phyloP scores from a whole-genome alignment of 768 basidiomycete genomes.

The Amanita phalloides region DNA sequence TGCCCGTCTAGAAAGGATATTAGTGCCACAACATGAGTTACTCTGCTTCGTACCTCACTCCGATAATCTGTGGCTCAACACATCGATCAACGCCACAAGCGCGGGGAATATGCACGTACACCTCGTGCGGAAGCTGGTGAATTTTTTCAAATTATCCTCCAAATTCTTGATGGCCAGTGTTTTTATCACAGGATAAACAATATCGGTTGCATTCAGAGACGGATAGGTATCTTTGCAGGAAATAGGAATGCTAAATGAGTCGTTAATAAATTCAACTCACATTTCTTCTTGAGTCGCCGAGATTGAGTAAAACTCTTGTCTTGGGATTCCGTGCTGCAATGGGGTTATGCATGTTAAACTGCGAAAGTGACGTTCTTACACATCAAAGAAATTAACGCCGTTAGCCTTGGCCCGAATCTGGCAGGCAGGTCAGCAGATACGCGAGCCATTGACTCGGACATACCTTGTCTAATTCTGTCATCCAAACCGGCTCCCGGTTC shows the following conservation, averaged over 20 bases:
- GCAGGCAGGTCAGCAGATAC: not conserved
- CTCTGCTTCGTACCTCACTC: constrained; percentile 46
- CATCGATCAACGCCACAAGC: not conserved
- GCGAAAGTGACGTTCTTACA: constrained; percentile 32
- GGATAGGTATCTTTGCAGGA: constrained; percentile 38
- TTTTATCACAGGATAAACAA: constrained; percentile 41
- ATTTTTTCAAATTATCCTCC: constrained; percentile 42
- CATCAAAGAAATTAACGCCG: constrained; percentile 80
- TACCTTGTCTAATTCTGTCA: constrained; percentile 88
- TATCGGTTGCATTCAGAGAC: constrained; percentile 47
- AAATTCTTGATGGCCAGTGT: constrained; percentile 51
- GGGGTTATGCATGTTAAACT: not conserved
- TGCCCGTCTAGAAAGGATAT: constrained; percentile 46
- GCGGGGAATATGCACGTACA: constrained; percentile 30
- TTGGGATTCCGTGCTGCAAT: constrained; percentile 62
- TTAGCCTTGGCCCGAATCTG: constrained; percentile 71
- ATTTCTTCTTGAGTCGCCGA: constrained; percentile 22
- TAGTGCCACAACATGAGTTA: constrained; percentile 10
- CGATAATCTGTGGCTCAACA: constrained; percentile 24
- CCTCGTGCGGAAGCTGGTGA: constrained; percentile 57
- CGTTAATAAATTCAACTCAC: constrained; percentile 20
- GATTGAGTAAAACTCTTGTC: constrained; percentile 36
- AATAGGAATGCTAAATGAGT: constrained; percentile 5
- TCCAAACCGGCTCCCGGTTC: constrained; percentile 61
- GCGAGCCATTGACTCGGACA: not conserved